Evolutionary conservation across 192 early-diverging fungal genomes (phyloP), one percentile per base, ranked within the genome.

Genomic region (Linnemannia zychae): DNA sequence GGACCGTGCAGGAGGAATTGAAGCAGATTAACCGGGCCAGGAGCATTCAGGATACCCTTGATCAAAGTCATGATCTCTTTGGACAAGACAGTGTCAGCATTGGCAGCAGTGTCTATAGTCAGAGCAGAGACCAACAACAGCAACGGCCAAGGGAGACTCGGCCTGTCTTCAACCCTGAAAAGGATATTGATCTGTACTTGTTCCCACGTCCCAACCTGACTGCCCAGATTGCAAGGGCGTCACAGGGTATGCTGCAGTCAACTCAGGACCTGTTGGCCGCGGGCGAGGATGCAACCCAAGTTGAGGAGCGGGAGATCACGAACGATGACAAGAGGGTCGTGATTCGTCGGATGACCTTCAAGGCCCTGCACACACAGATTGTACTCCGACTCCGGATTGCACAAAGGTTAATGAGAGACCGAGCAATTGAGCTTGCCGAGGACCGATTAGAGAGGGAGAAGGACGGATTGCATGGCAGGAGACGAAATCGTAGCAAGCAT

Each of bases 301-400:
- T 73, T 20, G 75, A 74, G 4, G 33, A 69, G 44, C 40, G n/a
- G n/a, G 72, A 53, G 4, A 71, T 78, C 22, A 4, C 36, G 13
- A 78, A 68, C 11, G 68, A 68, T 28, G 50, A 47, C 1, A 68
- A 17, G 28, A 52, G 38, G 3, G 67, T 75, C 0, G 40, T 7
- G 67, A 78, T 84, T 33, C 48, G 44, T 28, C 17, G 65, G 47
- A 67, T 79, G 82, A 84, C 82, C 4, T 72, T 84, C 20, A 73
- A 53, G 67, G 15, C 74, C 20, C 37, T 84, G 31, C 82, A 84
- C 12, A 33, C 7, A 11, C 63, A 84, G 46, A n/a, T 84, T n/a
- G 82, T 84, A 4, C 82, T 77, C 2, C 49, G 82, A 0, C 40
- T 84, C 2, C 60, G 72, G 18, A 34, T 84, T 16, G 76, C 65